These are phyloP conservation scores for Erodium texanum DNA, from an alignment of 441 rosid genomes.

Conservation along the genomic window DNA sequence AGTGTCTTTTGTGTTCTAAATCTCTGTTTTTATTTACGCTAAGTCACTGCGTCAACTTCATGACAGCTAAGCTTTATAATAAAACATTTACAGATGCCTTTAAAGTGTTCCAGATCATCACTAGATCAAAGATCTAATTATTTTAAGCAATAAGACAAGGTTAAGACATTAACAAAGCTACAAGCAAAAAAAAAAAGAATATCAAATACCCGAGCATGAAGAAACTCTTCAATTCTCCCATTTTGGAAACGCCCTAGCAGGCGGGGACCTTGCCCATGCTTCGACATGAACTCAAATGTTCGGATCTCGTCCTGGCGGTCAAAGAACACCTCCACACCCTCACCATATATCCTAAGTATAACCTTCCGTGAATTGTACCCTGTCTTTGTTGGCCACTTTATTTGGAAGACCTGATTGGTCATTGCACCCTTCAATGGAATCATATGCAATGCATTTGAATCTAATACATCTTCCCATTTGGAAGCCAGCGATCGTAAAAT, in stretches of 20 bases:
- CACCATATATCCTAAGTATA: slow-evolving; percentile 81
- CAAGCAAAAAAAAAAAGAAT: background rate
- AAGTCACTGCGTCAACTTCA: too few relatives aligned
- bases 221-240: slow-evolving; percentile 89
- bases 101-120: background rate
- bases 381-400: slow-evolving; percentile 50
- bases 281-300: slow-evolving; percentile 86
- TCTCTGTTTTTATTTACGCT: too few relatives aligned
- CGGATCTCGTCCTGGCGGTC: slow-evolving; percentile 68
- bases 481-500: slow-evolving; percentile 61
- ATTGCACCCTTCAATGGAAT: slow-evolving; percentile 64
- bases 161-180: background rate
- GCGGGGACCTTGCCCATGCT: slow-evolving; percentile 78
- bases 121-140: background rate
- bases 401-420: slow-evolving; percentile 63
- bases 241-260: slow-evolving; percentile 60
- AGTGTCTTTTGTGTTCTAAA: too few relatives aligned
- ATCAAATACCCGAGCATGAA: slow-evolving; percentile 62
- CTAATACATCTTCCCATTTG: slow-evolving; percentile 68
- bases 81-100: background rate
- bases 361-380: slow-evolving; percentile 49
- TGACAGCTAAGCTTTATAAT: background rate
- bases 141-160: background rate
- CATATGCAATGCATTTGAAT: slow-evolving; percentile 48
- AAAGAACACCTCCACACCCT: slow-evolving; percentile 80